Conservation (phyloP, 179 eudicot genomes). For the Amaranthus tricolor region DNA sequence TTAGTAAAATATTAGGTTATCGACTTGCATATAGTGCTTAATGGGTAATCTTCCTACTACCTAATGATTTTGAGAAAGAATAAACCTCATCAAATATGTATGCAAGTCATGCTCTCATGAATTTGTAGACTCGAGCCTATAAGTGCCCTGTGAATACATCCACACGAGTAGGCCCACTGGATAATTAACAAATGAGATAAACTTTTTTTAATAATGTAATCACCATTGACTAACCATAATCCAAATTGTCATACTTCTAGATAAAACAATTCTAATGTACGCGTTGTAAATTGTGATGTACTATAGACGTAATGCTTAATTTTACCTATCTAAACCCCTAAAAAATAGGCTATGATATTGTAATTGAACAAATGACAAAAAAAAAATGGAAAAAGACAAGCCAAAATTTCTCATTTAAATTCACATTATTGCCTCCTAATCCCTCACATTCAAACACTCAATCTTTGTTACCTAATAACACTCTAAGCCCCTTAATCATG, state of each 20-base stretch:
- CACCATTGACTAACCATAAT: background rate
- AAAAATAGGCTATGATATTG: background rate
- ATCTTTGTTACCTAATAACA: background rate
- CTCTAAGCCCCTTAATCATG: constrained; percentile 5
- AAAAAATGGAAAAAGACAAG: background rate
- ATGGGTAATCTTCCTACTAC: too few species aligned
- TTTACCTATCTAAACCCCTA: background rate
- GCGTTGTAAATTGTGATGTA: background rate
- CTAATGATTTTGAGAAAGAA: too few species aligned
- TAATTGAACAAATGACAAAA: too few species aligned
- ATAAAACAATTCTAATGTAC: background rate
- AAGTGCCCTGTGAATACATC: too few species aligned
- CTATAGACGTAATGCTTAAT: background rate
- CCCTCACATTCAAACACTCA: background rate
- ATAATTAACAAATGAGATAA: too few species aligned
- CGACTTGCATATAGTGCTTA: background rate
- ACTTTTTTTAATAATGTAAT: too few species aligned
- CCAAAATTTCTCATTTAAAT: constrained; percentile 15
- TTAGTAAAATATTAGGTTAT: background rate
- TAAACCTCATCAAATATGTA: too few species aligned
- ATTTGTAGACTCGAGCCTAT: too few species aligned
- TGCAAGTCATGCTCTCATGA: too few species aligned
- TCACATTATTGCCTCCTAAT: constrained; percentile 19
- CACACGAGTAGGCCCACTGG: too few species aligned
- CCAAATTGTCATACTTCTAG: background rate